Evolutionary conservation across 108 stramenopile genomes (phyloP).

Genomic region (Schizochytrium sp.): DNA sequence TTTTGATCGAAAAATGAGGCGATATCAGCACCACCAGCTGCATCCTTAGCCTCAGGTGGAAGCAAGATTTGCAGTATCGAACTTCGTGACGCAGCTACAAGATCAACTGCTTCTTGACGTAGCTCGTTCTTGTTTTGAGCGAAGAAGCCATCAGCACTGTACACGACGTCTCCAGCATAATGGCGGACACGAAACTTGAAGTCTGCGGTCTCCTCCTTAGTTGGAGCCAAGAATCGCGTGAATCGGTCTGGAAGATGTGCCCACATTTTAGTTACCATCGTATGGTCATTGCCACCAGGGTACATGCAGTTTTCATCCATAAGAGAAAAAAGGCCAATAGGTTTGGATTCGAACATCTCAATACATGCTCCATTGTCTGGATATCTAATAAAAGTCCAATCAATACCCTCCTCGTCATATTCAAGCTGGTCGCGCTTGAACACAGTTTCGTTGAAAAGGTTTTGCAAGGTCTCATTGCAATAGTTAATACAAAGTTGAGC

Average conservation of each 20-base stretch:
- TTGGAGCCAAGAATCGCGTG: neutral
- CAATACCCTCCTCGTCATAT: conserved; percentile 77
- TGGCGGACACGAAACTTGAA: conserved; percentile 68
- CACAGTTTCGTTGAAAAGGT: conserved; percentile 75
- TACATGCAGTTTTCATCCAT: conserved; percentile 85
- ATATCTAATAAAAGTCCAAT: conserved; percentile 82
- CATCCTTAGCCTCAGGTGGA: conserved; percentile 32
- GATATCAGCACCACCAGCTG: conserved; percentile 42
- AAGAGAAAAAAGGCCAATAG: conserved; percentile 75
- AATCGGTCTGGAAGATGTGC: neutral
- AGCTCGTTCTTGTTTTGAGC: conserved; percentile 75
- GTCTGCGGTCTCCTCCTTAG: conserved; percentile 59
- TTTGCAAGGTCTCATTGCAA: conserved; percentile 79
- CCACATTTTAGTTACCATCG: conserved; percentile 25
- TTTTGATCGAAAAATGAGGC: conserved; percentile 30
- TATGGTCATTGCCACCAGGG: conserved; percentile 83
- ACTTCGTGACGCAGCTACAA: neutral
- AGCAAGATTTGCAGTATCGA: conserved; percentile 15
- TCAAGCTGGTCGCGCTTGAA: conserved; percentile 78
- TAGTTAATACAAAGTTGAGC: conserved; percentile 76
- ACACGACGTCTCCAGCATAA: conserved; percentile 72
- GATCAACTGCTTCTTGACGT: neutral
- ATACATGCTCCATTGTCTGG: conserved; percentile 98
- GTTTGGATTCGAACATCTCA: conserved; percentile 94
- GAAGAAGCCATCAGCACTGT: conserved; percentile 70